Base-by-base conservation (phyloP, 768 basidiomycete species). In the Tricholoma sp. region DNA sequence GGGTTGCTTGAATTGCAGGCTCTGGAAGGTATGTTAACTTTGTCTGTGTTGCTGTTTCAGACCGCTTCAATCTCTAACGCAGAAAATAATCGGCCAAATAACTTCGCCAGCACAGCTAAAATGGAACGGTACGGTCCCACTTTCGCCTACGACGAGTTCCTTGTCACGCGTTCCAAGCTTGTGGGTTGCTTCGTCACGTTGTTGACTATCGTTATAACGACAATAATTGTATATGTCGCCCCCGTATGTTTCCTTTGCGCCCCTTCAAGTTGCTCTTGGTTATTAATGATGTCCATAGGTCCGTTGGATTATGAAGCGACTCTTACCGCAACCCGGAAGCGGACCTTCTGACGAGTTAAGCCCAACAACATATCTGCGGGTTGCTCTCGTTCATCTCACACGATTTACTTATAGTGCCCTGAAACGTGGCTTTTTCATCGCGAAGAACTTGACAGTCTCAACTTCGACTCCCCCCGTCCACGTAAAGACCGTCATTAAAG, bases 111-210 rank as follows among this genome's bases (percentile, higher is more conserved):
- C n/a, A 53, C 62, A 10, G 58, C 66, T 12, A 61, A 68, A 54
- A 65, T 63, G 44, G 61, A 59, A 41, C 65, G 68, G 47, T 94
- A 95, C 63, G 94, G 91, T 5, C 74, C 82, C 0, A 64, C 79
- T 2, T 93, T 97, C 75, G 73, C 73, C 45, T 96, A 94, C 67
- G 83, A 85, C 51, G 93, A 95, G 68, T 88, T 88, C 56, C 17
- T 80, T 60, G 72, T 69, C 3, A 75, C 72, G 50, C 65, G 70
- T 4, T 74, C 72, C 33, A 67, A 65, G 20, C 4, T 83, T 4
- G 63, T 72, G n/a, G 75, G 81, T 11, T 45, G 78, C 5, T 11
- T 78, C 1, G 54, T 76, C 11, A 74, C 78, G n/a, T 39, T 76
- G 8, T 64, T 65, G 15, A 50, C 79, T 11, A 61, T 72, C 11